Evolutionary conservation across 2,329 filamentous ascomycete species (phyloP).

Genomic region (Verruconis gallopava): DNA sequence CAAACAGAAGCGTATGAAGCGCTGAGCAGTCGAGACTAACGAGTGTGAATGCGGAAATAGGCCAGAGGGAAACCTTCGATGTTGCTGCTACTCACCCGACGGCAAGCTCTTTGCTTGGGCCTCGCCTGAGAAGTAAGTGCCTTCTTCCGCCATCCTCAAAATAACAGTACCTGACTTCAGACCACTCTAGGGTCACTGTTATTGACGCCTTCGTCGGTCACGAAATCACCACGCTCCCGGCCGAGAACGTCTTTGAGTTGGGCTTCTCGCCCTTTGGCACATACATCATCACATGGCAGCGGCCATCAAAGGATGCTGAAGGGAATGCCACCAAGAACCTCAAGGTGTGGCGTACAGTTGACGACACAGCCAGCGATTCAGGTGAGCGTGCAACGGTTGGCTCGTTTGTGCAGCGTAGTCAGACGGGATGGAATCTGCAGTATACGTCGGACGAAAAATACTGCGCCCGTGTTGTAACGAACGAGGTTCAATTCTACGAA

Average conservation of each 20-base stretch:
- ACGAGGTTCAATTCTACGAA: conserved; percentile 95
- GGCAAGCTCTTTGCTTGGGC: conserved; percentile 96
- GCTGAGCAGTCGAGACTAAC: conserved; percentile 4
- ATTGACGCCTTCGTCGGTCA: conserved; percentile 68
- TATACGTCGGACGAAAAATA: conserved; percentile 89
- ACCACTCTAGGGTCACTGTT: conserved; percentile 62
- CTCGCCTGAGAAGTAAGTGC: conserved; percentile 55
- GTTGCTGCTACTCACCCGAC: conserved; percentile 89
- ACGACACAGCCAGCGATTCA: conserved; percentile 42
- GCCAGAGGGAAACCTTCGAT: conserved; percentile 88
- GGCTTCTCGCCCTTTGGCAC: conserved; percentile 87
- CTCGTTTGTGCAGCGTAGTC: conserved; percentile 86
- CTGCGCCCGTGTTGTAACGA: conserved; percentile 86
- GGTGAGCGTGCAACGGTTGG: conserved; percentile 42
- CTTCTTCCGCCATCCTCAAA: not conserved
- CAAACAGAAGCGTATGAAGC: no score
- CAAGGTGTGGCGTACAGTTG: conserved; percentile 84
- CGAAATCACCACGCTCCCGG: conserved; percentile 59
- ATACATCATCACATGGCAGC: conserved; percentile 94
- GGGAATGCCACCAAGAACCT: conserved; percentile 93
- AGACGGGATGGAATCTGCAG: conserved; percentile 93
- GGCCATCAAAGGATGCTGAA: conserved; percentile 79
- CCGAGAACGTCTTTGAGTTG: conserved; percentile 82
- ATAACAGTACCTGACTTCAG: no score
- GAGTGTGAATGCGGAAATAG: conserved; percentile 27